A percentile compares a stretch with the other conserved stretches of the same genome.
phyloP scores from a whole-genome alignment of 2,329 filamentous ascomycete genomes.

The Clonostachys byssicola region DNA sequence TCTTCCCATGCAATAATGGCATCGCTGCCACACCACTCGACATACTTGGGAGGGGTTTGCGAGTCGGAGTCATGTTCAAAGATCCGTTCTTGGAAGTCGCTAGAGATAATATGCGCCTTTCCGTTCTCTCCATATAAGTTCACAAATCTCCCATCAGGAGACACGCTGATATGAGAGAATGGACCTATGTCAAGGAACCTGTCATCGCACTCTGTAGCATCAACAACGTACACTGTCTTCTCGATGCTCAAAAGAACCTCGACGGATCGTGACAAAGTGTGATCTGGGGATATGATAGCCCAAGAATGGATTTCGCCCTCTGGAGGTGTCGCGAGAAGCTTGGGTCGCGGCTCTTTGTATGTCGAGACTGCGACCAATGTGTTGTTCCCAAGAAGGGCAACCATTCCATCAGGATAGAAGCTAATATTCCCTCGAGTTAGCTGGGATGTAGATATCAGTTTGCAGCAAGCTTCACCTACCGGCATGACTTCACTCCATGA shows the following conservation, averaged over 20 bases:
- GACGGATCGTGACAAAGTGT: constrained; percentile 87
- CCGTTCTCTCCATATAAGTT: constrained; percentile 84
- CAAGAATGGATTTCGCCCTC: constrained; percentile 81
- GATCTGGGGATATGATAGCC: constrained; percentile 81
- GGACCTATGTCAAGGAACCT: constrained; percentile 87
- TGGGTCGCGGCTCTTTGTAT: constrained; percentile 87
- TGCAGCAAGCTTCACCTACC: constrained; percentile 24
- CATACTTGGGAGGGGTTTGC: constrained; percentile 77
- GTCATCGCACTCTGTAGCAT: constrained; percentile 87
- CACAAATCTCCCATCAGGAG: constrained; percentile 84
- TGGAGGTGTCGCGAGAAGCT: constrained; percentile 71
- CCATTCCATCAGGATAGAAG: constrained; percentile 91
- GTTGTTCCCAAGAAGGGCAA: constrained; percentile 87
- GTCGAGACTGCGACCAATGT: constrained; percentile 80
- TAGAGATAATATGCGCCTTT: constrained; percentile 87
- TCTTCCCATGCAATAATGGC: constrained; percentile 97
- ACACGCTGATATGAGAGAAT: constrained; percentile 86
- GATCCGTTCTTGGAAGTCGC: constrained; percentile 88
- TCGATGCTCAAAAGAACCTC: constrained; percentile 86
- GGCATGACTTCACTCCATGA: constrained; percentile 80
- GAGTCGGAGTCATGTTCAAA: constrained; percentile 90
- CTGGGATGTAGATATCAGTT: not conserved
- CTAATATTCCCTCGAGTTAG: constrained; percentile 10
- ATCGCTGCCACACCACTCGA: constrained; percentile 96
- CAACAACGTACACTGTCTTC: constrained; percentile 80